These are phyloP conservation scores for Trichoderma endophyticum DNA, from an alignment of 2,329 filamentous ascomycete genomes.

Conservation along the genomic window DNA sequence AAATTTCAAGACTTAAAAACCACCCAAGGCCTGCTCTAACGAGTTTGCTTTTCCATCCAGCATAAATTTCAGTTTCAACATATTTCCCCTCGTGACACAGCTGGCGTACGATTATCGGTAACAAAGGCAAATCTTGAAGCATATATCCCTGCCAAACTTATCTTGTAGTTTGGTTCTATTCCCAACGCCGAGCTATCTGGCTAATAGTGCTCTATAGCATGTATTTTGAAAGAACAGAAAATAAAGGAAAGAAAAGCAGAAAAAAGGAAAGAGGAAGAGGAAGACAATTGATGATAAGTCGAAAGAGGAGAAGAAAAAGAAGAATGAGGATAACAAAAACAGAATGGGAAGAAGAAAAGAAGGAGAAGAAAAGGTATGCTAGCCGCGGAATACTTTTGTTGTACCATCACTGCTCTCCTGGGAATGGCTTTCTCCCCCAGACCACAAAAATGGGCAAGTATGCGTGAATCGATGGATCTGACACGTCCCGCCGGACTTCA, in stretches of 20 bases:
- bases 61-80: not conserved
- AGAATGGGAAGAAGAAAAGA: not conserved
- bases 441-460: slow-evolving; percentile 51
- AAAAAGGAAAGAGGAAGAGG: not conserved
- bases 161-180: not conserved
- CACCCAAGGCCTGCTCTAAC: not conserved
- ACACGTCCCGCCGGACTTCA: slow-evolving; percentile 46
- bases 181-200: not conserved
- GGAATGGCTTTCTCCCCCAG: slow-evolving; percentile 47
- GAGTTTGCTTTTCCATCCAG: not conserved
- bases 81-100: not conserved
- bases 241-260: not conserved
- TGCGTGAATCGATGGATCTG: slow-evolving; percentile 45
- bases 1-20: not conserved
- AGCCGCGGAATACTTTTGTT: not conserved
- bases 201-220: not conserved
- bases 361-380: not conserved
- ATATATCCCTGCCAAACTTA: not conserved
- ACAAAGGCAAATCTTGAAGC: not conserved
- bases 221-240: not conserved
- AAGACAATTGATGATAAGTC: not conserved
- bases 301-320: not conserved
- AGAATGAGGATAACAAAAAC: not conserved
- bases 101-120: not conserved
- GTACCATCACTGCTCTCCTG: not conserved